These are phyloP conservation scores for Termitomyces sp. DNA, from an alignment of 768 basidiomycete species.

Conservation along the genomic window DNA sequence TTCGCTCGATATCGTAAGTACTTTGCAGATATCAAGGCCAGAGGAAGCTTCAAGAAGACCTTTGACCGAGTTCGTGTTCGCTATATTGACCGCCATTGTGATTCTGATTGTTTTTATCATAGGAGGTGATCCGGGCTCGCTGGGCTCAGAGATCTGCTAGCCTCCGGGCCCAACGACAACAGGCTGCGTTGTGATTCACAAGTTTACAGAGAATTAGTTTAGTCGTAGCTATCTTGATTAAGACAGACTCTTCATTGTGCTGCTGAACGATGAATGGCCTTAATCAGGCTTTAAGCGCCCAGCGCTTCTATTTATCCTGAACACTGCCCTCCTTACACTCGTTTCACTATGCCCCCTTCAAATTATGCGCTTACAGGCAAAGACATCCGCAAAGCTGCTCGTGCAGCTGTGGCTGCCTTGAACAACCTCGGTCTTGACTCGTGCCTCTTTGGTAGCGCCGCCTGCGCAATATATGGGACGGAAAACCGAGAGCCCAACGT, in stretches of 20 bases:
- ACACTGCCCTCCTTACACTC: neutral
- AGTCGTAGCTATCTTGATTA: neutral
- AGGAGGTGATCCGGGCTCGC: conserved; percentile 2
- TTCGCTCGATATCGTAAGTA: conserved; percentile 52
- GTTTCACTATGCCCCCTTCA: neutral
- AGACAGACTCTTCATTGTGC: too few species aligned
- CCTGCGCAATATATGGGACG: conserved; percentile 36
- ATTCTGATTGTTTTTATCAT: neutral
- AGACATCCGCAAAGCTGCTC: conserved; percentile 23
- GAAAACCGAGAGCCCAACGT: conserved; percentile 31
- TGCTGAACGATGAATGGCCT: neutral
- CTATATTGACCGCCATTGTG: too few species aligned
- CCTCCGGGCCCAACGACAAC: conserved; percentile 7
- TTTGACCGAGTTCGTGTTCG: conserved; percentile 45
- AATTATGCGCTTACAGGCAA: conserved; percentile 3
- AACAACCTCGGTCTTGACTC: conserved; percentile 21
- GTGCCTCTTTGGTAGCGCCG: conserved; percentile 38
- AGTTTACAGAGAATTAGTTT: neutral
- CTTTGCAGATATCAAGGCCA: conserved; percentile 38
- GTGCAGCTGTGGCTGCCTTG: conserved; percentile 22
- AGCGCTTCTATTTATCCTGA: neutral
- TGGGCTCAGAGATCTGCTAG: neutral
- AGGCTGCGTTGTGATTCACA: neutral
- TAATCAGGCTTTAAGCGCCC: neutral
- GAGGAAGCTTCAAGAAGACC: conserved; percentile 53